These are phyloP conservation scores for Ophiostoma tasmaniense DNA, from an alignment of 2,329 filamentous ascomycete genomes.

Conservation along the genomic window DNA sequence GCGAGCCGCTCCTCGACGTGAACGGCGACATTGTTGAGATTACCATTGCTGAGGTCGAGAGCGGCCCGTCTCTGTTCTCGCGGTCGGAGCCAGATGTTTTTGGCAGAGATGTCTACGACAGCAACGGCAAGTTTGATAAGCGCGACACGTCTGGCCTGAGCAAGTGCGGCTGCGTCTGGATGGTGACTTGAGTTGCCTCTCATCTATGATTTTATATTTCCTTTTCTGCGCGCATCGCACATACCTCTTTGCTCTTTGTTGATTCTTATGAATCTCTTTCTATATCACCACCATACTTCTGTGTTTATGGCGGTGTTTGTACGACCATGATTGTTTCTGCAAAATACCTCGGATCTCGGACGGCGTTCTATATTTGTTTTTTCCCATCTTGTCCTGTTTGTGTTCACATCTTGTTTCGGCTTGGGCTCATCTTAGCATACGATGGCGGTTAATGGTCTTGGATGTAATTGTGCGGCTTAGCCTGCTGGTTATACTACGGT, in stretches of 20 bases:
- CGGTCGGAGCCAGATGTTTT: constrained; percentile 5
- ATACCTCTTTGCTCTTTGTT: neutral
- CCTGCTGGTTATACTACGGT: neutral
- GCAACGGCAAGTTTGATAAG: constrained; percentile 12
- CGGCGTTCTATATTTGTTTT: constrained; percentile 1
- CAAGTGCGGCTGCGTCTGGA: constrained; percentile 48
- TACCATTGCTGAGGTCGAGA: constrained; percentile 35
- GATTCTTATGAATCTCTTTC: neutral
- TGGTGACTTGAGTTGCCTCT: constrained; percentile 31
- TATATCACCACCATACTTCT: neutral
- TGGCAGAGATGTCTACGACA: neutral
- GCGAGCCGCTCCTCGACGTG: constrained; percentile 29
- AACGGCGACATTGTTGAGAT: constrained; percentile 36
- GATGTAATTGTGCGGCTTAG: neutral
- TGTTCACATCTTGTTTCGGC: neutral
- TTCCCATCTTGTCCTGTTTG: neutral
- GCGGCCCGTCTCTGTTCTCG: constrained; percentile 16
- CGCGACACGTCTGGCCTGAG: constrained; percentile 33
- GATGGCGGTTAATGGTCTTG: neutral
- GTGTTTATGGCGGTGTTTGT: neutral
- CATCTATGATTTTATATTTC: neutral
- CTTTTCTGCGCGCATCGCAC: neutral
- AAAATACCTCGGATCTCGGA: constrained; percentile 6
- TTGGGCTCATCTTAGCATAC: neutral
- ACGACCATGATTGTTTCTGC: constrained; percentile 1